Evolutionary conservation across 768 basidiomycete species (phyloP).

Genomic region (Phlebiopsis flavidoalba): DNA sequence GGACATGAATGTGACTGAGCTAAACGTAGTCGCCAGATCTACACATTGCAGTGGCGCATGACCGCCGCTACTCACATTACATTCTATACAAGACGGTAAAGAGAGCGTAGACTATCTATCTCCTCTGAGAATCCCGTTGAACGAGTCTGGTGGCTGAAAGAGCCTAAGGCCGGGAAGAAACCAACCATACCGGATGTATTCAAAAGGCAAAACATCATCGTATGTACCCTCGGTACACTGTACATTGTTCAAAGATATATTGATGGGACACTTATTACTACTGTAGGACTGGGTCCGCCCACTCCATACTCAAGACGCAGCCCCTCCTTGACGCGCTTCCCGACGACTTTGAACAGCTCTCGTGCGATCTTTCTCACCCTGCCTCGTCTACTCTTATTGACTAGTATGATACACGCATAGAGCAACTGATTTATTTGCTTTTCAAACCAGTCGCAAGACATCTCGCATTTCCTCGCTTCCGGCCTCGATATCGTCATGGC

Average conservation of each 20-base stretch:
- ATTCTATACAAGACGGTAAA: slow-evolving; percentile 75
- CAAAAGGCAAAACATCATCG: slow-evolving; percentile 59
- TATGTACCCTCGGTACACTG: slow-evolving; percentile 29
- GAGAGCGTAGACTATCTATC: slow-evolving; percentile 30
- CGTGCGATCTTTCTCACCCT: slow-evolving; percentile 39
- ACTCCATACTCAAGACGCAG: slow-evolving; percentile 60
- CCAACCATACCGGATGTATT: slow-evolving; percentile 71
- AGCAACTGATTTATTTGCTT: slow-evolving; percentile 76
- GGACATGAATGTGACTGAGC: slow-evolving; percentile 4
- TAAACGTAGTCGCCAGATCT: slow-evolving; percentile 39
- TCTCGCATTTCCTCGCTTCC: slow-evolving; percentile 40
- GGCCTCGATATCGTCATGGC: slow-evolving; percentile 63
- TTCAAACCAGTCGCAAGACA: slow-evolving; percentile 44
- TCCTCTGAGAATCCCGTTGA: slow-evolving; percentile 28
- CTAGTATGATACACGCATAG: slow-evolving; percentile 30
- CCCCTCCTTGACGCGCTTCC: slow-evolving; percentile 69
- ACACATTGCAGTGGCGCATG: slow-evolving; percentile 58
- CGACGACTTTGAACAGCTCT: slow-evolving; percentile 61
- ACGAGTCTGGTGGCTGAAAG: slow-evolving; percentile 72
- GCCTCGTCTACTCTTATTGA: not conserved
- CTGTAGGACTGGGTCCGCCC: slow-evolving; percentile 71
- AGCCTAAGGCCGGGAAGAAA: slow-evolving; percentile 34
- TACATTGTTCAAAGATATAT: too few relatives aligned
- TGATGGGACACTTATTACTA: not conserved
- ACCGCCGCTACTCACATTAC: slow-evolving; percentile 62